A percentile compares a stretch with the other conserved stretches of the same genome.
phyloP scores from a whole-genome alignment of 2,329 filamentous ascomycete genomes.

The Colletotrichum falcatum region DNA sequence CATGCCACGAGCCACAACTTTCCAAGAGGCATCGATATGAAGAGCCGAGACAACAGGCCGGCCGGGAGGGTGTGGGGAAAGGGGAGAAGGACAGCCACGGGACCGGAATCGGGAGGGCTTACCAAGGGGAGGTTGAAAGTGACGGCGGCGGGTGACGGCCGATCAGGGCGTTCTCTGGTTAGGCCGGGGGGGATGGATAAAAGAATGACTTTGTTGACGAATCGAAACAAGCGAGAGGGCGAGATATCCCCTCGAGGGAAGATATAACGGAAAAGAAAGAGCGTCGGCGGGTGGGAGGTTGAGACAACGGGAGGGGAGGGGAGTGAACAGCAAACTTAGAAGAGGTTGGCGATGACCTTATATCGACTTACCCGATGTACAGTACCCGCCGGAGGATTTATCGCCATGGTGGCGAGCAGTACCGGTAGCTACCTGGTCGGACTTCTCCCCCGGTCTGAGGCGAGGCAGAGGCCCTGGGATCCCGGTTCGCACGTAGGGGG shows the following conservation, averaged over 20 bases:
- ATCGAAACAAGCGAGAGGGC: constrained; percentile 1
- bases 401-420: constrained; percentile 36
- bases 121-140: constrained; percentile 26
- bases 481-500: constrained; percentile 21
- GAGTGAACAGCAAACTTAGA: constrained; percentile 8
- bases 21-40: constrained; percentile 22
- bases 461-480: constrained; percentile 23
- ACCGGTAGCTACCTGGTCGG: neutral
- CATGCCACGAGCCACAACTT: constrained; percentile 11
- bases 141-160: constrained; percentile 40
- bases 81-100: constrained; percentile 20
- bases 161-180: constrained; percentile 27
- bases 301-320: constrained; percentile 26
- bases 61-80: constrained; percentile 24
- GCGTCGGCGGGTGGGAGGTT: constrained; percentile 34
- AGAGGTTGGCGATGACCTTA: constrained; percentile 40
- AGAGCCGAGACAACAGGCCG: constrained; percentile 41
- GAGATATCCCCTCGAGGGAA: constrained; percentile 22
- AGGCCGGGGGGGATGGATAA: constrained; percentile 9
- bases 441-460: constrained; percentile 28
- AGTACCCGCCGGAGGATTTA: constrained; percentile 26
- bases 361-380: constrained; percentile 38
- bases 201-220: constrained; percentile 30
- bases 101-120: constrained; percentile 26
- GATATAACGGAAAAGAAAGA: constrained; percentile 33